phyloP scores from a whole-genome alignment of 345 rosid genomes.

The Moricandia moricandioides region DNA sequence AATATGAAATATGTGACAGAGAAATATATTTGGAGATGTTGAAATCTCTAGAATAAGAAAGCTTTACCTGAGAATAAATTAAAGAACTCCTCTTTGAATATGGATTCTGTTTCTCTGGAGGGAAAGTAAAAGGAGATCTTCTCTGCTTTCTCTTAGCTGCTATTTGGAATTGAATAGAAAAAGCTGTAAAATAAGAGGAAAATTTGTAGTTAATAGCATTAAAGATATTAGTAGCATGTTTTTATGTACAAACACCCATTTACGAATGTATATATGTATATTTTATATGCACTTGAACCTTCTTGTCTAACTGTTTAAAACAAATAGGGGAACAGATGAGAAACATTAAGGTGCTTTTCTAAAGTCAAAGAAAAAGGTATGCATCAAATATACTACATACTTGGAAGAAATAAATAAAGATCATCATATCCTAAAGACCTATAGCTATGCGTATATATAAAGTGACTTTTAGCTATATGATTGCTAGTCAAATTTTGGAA shows the following conservation, averaged over 20 bases:
- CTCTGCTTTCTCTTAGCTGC: slow-evolving; percentile 31
- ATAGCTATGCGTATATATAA: slow-evolving; percentile 18
- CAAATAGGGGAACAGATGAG: slow-evolving; percentile 18
- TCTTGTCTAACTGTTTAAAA: slow-evolving; percentile 34
- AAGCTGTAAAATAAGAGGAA: slow-evolving; percentile 30
- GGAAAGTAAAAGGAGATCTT: slow-evolving; percentile 20
- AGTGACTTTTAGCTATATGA: slow-evolving; percentile 30
- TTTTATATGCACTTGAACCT: slow-evolving; percentile 21
- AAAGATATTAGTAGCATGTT: slow-evolving; percentile 17
- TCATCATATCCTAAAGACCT: slow-evolving; percentile 17
- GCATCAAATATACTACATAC: slow-evolving; percentile 28
- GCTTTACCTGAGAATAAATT: slow-evolving; percentile 18
- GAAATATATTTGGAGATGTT: slow-evolving; percentile 9
- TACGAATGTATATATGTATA: background rate
- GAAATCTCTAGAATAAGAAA: slow-evolving; percentile 20
- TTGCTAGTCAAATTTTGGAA: slow-evolving; percentile 35
- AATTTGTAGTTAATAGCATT: slow-evolving; percentile 15
- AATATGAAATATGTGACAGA: background rate
- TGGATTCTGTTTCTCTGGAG: slow-evolving; percentile 25
- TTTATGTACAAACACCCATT: slow-evolving; percentile 2
- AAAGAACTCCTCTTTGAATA: slow-evolving; percentile 12
- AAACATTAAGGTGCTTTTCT: slow-evolving; percentile 26
- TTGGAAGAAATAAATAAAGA: slow-evolving; percentile 13
- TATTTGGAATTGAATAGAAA: slow-evolving; percentile 20
- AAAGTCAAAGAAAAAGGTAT: slow-evolving; percentile 38